Conservation (phyloP, 2,329 filamentous ascomycete species). For the Chaetomiaceae sp. region DNA sequence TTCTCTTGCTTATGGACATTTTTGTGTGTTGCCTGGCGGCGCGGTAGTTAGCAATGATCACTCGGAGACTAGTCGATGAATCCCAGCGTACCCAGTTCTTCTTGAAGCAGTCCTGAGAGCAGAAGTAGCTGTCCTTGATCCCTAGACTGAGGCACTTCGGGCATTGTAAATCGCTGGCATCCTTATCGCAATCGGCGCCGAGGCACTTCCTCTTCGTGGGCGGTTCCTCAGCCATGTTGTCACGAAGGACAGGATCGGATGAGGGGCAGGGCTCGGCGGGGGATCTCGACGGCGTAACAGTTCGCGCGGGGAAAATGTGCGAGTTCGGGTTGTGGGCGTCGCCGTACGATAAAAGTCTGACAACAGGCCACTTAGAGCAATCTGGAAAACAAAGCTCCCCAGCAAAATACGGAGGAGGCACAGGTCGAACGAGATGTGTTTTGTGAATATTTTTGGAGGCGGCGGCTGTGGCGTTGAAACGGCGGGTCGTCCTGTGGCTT, state of each 20-base stretch:
- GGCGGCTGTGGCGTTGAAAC: slow-evolving; percentile 13
- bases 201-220: slow-evolving; percentile 66
- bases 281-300: no score
- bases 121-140: slow-evolving; percentile 89
- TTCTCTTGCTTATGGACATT: slow-evolving; percentile 73
- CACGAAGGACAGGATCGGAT: not conserved
- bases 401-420: not conserved
- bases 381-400: not conserved
- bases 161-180: slow-evolving; percentile 82
- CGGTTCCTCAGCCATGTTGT: slow-evolving; percentile 46
- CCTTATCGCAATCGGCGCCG: slow-evolving; percentile 79
- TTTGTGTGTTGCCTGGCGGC: slow-evolving; percentile 72
- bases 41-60: slow-evolving; percentile 18
- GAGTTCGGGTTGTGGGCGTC: no score
- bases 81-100: slow-evolving; percentile 77
- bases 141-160: slow-evolving; percentile 90
- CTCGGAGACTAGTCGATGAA: no score
- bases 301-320: no score
- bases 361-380: no score
- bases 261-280: slow-evolving; percentile 2
- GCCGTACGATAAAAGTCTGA: no score
- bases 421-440: not conserved
- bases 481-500: not conserved
- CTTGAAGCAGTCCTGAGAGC: slow-evolving; percentile 98
- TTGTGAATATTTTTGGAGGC: slow-evolving; percentile 11